phyloP scores from a whole-genome alignment of 2,329 filamentous ascomycete species.

The Monilinia aucupariae region DNA sequence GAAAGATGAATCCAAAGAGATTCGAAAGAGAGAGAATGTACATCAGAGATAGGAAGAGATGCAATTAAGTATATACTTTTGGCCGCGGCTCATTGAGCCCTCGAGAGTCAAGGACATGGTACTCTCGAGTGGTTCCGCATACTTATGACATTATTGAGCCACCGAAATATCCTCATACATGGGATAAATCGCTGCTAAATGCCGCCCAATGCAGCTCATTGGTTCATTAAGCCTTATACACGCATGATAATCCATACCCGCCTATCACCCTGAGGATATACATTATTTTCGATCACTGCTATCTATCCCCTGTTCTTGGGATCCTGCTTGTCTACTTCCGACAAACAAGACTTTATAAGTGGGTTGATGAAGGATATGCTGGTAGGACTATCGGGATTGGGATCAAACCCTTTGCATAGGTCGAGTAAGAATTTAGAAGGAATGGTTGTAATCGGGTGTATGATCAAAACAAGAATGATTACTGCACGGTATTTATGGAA shows the following conservation, averaged over 20 bases:
- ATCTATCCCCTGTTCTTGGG: not conserved
- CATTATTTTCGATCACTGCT: not conserved
- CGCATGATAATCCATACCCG: not conserved
- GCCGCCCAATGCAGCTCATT: not conserved
- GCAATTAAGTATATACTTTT: not conserved
- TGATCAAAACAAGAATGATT: too few relatives aligned
- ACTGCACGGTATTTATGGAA: too few relatives aligned
- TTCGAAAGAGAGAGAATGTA: not conserved
- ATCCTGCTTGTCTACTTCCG: not conserved
- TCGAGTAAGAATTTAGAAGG: too few relatives aligned
- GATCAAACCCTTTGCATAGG: too few relatives aligned
- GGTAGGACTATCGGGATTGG: not conserved
- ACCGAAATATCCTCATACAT: not conserved
- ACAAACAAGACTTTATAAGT: not conserved
- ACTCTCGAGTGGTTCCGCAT: not conserved
- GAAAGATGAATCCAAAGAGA: not conserved
- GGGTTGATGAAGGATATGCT: not conserved
- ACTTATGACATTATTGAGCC: slow-evolving; percentile 6
- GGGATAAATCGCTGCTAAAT: not conserved
- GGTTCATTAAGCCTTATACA: not conserved
- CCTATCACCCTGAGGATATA: not conserved
- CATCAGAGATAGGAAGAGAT: not conserved
- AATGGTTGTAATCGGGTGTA: too few relatives aligned
- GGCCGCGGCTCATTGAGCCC: not conserved
- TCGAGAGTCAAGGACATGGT: not conserved